A percentile compares a stretch with the other conserved stretches of the same genome.
phyloP scores from a whole-genome alignment of 31 red algal species.

The Asparagopsis taxiformis region DNA sequence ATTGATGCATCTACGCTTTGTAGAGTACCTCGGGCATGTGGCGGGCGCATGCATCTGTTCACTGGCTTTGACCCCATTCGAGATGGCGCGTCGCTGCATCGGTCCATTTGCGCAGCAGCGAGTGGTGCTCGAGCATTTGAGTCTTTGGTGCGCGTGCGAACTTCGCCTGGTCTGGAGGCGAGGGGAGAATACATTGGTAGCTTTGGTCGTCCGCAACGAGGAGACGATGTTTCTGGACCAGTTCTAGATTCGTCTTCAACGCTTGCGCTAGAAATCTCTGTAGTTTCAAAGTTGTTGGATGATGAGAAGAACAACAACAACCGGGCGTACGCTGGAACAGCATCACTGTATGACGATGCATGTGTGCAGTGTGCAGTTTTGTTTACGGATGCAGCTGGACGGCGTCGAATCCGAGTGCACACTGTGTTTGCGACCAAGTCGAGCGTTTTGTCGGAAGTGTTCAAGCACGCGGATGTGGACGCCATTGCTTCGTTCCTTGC shows the following conservation, averaged over 20 bases:
- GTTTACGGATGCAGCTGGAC: constrained; percentile 49
- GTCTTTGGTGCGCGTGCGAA: constrained; percentile 73
- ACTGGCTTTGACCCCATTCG: constrained; percentile 60
- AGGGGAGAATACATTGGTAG: constrained; percentile 69
- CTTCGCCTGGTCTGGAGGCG: constrained; percentile 68
- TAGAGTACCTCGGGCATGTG: constrained; percentile 64
- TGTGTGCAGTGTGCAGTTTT: constrained; percentile 85
- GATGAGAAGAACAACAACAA: constrained; percentile 17
- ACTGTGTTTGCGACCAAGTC: constrained; percentile 68
- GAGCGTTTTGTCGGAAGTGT: constrained; percentile 58
- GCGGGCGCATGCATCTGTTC: constrained; percentile 70
- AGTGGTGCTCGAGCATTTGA: constrained; percentile 85
- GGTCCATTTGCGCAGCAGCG: constrained; percentile 56
- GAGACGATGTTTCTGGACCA: constrained; percentile 69
- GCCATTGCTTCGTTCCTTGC: constrained; percentile 43
- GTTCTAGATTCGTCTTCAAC: constrained; percentile 70
- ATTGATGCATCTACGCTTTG: constrained; percentile 76
- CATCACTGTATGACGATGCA: constrained; percentile 41
- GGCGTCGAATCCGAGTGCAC: constrained; percentile 84
- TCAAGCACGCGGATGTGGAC: constrained; percentile 74
- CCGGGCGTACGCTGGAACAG: constrained; percentile 8
- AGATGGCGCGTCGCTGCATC: constrained; percentile 60
- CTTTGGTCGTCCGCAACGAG: constrained; percentile 77
- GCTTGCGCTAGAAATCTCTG: constrained; percentile 53
- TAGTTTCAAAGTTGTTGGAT: constrained; percentile 54